Evolutionary conservation across 495 filamentous ascomycete species (phyloP).

Genomic region (Penicillium samsonianum): DNA sequence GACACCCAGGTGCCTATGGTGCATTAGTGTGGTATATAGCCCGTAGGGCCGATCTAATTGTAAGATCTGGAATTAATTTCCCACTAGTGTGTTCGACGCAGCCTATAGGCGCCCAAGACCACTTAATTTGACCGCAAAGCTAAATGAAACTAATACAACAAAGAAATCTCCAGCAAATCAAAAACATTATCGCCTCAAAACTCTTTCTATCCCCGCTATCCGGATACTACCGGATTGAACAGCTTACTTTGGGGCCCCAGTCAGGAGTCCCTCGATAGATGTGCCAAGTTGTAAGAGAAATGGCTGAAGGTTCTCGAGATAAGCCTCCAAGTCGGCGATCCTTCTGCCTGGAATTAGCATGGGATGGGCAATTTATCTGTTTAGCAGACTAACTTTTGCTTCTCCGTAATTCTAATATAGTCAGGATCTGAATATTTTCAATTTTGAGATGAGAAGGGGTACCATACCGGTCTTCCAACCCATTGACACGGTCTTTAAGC

Average conservation of each 20-base stretch:
- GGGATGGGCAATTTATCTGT: not conserved
- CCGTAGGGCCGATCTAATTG: too few species aligned
- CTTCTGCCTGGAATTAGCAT: not conserved
- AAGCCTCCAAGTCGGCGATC: constrained; percentile 3
- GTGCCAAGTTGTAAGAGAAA: constrained; percentile 1
- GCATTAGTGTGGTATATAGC: too few species aligned
- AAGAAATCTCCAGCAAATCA: not conserved
- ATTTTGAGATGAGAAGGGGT: not conserved
- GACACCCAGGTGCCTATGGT: too few species aligned
- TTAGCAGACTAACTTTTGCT: constrained; percentile 1
- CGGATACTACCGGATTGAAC: not conserved
- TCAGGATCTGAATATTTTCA: not conserved
- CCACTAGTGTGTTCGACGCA: too few species aligned
- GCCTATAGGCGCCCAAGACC: too few species aligned
- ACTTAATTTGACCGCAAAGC: not conserved
- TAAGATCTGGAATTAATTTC: too few species aligned
- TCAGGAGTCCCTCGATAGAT: constrained; percentile 1
- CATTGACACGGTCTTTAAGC: not conserved
- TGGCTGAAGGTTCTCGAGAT: not conserved
- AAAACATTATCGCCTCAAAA: not conserved
- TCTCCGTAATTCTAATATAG: constrained; percentile 2
- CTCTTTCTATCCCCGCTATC: not conserved
- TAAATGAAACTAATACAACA: not conserved
- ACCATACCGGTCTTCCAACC: constrained; percentile 3
- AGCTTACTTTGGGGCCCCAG: not conserved